Percentiles rank a stretch among this genome's conserved stretches.
Evolutionary conservation across 2,329 filamentous ascomycete genomes (phyloP).

Genomic region (Coniochaeta sp.): DNA sequence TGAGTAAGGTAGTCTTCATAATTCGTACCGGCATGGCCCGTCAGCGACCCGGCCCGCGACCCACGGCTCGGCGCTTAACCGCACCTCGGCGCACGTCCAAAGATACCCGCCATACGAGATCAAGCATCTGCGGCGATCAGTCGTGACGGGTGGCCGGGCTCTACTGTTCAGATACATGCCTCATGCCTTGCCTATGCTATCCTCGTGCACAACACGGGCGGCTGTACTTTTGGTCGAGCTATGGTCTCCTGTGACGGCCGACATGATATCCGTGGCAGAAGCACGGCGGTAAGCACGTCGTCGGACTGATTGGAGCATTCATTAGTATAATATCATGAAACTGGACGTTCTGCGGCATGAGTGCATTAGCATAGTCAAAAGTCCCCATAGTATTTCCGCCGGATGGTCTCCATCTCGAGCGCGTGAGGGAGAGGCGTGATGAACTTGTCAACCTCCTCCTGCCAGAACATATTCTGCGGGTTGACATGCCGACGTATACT

Average conservation of each 20-base stretch:
- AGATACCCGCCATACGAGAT: not conserved
- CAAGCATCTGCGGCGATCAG: not conserved
- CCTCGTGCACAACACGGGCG: too few species aligned
- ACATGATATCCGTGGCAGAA: too few species aligned
- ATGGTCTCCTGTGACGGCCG: too few species aligned
- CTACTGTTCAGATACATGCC: too few species aligned
- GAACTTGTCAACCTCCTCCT: not conserved
- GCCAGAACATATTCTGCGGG: not conserved
- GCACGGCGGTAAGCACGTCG: too few species aligned
- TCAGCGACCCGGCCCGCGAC: not conserved
- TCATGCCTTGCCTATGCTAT: too few species aligned
- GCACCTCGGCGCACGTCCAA: not conserved
- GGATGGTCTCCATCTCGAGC: not conserved
- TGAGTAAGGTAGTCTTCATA: too few species aligned
- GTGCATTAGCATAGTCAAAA: not conserved
- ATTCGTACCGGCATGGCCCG: not conserved
- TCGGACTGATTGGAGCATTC: too few species aligned
- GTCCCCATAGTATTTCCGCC: not conserved
- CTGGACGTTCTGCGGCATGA: too few species aligned
- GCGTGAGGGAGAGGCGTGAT: not conserved
- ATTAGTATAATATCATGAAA: too few species aligned
- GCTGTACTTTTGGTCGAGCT: too few species aligned
- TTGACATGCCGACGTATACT: slow-evolving; percentile 9
- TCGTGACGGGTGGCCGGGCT: too few species aligned
- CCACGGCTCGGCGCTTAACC: not conserved